Evolutionary conservation across 352 stramenopile genomes (phyloP).

Genomic region (Globisporangium barbulae): DNA sequence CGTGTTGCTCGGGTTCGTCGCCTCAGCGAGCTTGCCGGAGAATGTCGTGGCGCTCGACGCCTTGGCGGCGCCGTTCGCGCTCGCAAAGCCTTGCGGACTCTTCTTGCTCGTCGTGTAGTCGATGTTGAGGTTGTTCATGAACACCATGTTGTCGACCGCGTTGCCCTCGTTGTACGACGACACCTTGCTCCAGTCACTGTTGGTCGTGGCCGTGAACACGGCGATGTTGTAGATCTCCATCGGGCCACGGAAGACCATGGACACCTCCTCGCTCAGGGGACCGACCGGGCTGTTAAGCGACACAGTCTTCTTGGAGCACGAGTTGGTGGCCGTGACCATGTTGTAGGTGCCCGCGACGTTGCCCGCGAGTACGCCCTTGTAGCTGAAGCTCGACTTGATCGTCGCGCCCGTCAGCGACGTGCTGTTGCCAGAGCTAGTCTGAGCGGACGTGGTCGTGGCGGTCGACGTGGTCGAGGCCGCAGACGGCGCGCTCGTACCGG

Average conservation of each 20-base stretch:
- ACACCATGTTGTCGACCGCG: conserved; percentile 45
- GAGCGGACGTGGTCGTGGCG: neutral
- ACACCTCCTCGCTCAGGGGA: conserved; percentile 50
- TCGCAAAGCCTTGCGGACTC: conserved; percentile 47
- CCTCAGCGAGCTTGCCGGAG: conserved; percentile 42
- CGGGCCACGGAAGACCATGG: conserved; percentile 52
- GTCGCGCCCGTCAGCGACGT: conserved; percentile 34
- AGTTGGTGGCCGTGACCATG: conserved; percentile 33
- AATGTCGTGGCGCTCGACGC: conserved; percentile 38
- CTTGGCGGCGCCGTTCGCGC: conserved; percentile 26
- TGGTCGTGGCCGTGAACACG: conserved; percentile 32
- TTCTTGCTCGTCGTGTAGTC: conserved; percentile 42
- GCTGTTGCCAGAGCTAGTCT: conserved; percentile 10
- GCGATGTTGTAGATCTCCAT: conserved; percentile 65
- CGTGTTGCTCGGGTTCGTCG: conserved; percentile 34
- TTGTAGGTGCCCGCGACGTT: conserved; percentile 40
- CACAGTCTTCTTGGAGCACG: conserved; percentile 32
- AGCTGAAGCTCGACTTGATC: conserved; percentile 50
- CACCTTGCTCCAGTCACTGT: conserved; percentile 36
- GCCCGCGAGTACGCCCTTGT: conserved; percentile 34
- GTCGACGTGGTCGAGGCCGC: neutral
- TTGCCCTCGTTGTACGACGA: conserved; percentile 38
- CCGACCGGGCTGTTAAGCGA: conserved; percentile 36
- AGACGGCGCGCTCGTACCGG: neutral
- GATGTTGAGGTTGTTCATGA: conserved; percentile 65